Evolutionary conservation across 2,329 filamentous ascomycete genomes (phyloP).

Genomic region (Monilinia polystroma): DNA sequence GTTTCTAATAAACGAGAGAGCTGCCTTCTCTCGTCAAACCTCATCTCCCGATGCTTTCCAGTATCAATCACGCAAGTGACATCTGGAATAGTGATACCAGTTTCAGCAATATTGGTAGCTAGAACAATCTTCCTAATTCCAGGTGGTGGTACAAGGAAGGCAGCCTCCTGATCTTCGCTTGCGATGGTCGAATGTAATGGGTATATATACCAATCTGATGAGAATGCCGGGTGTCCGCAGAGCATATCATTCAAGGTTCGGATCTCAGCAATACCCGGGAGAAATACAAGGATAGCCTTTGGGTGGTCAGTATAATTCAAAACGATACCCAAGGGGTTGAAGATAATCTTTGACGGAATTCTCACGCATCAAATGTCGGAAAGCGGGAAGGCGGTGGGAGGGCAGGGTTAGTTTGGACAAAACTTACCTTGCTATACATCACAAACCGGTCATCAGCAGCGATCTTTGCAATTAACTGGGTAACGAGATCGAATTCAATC

Average conservation of each 20-base stretch:
- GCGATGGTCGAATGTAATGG: conserved; percentile 92
- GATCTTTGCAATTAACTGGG: conserved; percentile 74
- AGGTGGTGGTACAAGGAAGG: conserved; percentile 79
- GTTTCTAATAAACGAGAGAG: conserved; percentile 88
- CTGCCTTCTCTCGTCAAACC: conserved; percentile 90
- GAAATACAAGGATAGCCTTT: conserved; percentile 86
- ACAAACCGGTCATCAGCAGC: conserved; percentile 65
- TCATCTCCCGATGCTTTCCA: conserved; percentile 96
- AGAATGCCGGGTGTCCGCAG: conserved; percentile 71
- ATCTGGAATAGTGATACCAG: conserved; percentile 96
- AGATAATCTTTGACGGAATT: not conserved
- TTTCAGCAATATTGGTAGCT: conserved; percentile 97
- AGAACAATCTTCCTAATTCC: conserved; percentile 90
- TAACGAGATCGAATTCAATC: conserved; percentile 84
- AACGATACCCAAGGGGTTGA: not conserved
- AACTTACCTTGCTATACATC: conserved; percentile 62
- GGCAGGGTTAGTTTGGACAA: not conserved
- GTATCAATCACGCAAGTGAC: conserved; percentile 96
- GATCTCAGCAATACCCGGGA: conserved; percentile 93
- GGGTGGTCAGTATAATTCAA: not conserved
- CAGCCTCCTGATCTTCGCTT: conserved; percentile 92
- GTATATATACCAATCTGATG: conserved; percentile 78
- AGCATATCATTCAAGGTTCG: conserved; percentile 84
- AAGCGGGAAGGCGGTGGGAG: too few relatives aligned
- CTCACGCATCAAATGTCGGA: not conserved